Conservation (phyloP, 1,284 basidiomycete genomes). For the Rhodotorula sp. region DNA sequence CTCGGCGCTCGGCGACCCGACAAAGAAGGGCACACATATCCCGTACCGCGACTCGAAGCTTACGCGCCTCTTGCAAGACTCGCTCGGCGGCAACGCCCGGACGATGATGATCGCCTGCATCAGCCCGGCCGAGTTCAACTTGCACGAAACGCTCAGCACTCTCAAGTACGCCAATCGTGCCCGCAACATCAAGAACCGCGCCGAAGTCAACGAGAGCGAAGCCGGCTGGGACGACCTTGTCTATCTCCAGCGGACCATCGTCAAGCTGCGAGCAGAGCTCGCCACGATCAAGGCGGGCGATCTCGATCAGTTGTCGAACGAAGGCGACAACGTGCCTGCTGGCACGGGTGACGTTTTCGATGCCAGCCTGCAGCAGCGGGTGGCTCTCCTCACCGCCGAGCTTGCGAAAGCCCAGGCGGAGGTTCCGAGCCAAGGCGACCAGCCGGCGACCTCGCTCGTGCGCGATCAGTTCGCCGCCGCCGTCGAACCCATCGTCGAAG, state of each 20-base stretch:
- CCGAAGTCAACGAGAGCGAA: slow-evolving; percentile 87
- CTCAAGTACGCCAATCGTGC: slow-evolving; percentile 98
- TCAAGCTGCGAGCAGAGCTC: slow-evolving; percentile 80
- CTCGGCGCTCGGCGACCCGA: slow-evolving; percentile 92
- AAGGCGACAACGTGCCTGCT: slow-evolving; percentile 47
- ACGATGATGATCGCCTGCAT: slow-evolving; percentile 99
- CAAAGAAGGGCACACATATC: slow-evolving; percentile 62
- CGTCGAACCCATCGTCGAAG: slow-evolving; percentile 94
- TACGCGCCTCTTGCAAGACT: slow-evolving; percentile 89
- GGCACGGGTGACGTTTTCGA: slow-evolving; percentile 60
- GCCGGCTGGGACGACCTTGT: slow-evolving; percentile 98
- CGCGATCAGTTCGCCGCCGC: slow-evolving; percentile 74
- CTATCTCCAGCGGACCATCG: slow-evolving; percentile 83
- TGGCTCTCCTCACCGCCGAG: slow-evolving; percentile 80
- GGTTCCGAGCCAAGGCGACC: neutral
- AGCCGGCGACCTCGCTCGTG: slow-evolving; percentile 16
- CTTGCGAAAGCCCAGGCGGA: slow-evolving; percentile 51
- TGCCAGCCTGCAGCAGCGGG: slow-evolving; percentile 74
- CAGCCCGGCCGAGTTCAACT: slow-evolving; percentile 92
- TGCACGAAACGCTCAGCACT: slow-evolving; percentile 91
- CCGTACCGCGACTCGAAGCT: slow-evolving; percentile 98
- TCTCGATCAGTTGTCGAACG: slow-evolving; percentile 15
- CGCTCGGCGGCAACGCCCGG: slow-evolving; percentile 95
- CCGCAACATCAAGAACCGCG: slow-evolving; percentile 93
- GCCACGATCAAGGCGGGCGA: slow-evolving; percentile 51